Evolutionary conservation across 1,284 basidiomycete species (phyloP).

Genomic region (Microbotryum lychnidis-dioicae): DNA sequence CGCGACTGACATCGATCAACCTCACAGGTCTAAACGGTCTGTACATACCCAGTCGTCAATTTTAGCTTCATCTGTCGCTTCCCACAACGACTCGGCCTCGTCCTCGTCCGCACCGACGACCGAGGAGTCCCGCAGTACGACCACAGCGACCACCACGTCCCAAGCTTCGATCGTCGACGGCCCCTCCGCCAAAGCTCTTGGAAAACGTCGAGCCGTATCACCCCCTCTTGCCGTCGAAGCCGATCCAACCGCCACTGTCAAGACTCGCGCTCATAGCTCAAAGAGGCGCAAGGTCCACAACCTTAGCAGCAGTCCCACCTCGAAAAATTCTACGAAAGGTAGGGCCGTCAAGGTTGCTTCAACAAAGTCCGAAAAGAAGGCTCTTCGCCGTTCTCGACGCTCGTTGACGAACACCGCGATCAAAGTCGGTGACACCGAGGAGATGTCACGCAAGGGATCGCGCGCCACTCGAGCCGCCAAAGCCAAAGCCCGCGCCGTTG

Average conservation of each 20-base stretch:
- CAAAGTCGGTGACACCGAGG: background rate
- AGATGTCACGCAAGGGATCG: conserved; percentile 30
- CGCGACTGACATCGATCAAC: no score
- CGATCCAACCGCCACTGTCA: background rate
- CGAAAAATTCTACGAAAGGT: background rate
- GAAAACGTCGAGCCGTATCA: conserved; percentile 33
- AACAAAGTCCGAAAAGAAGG: background rate
- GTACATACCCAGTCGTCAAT: no score
- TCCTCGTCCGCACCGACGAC: no score
- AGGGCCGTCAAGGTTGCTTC: conserved; percentile 4
- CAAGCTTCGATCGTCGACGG: no score
- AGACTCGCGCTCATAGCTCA: background rate
- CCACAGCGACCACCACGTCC: no score
- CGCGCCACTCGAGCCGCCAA: conserved; percentile 12
- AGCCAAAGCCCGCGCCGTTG: conserved; percentile 11
- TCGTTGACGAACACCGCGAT: background rate
- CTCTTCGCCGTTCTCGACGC: background rate
- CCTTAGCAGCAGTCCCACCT: background rate
- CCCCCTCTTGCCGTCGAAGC: conserved; percentile 10
- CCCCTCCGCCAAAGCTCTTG: conserved; percentile 25
- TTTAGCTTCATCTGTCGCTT: no score
- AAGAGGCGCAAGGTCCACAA: conserved; percentile 24
- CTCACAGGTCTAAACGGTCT: no score
- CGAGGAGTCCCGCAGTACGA: no score
- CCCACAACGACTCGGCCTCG: no score